phyloP scores from a whole-genome alignment of 2,329 filamentous ascomycete species.

The Penicillium sp. region DNA sequence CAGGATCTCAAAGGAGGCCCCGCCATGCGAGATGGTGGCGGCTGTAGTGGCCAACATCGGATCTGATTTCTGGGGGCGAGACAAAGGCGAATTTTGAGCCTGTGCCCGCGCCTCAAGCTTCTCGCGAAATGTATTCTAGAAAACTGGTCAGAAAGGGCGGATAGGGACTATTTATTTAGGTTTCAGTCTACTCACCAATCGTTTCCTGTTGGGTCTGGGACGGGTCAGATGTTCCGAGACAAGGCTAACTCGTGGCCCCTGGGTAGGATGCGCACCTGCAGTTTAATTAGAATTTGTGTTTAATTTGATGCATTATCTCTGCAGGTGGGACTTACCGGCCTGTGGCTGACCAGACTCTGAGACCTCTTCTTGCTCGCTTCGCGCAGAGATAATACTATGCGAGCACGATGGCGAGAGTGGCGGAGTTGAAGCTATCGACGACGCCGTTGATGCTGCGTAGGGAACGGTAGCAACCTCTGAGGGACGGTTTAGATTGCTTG shows the following conservation, averaged over 20 bases:
- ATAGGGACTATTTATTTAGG: slow-evolving; percentile 9
- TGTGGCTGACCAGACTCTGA: slow-evolving; percentile 13
- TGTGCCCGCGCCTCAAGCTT: slow-evolving; percentile 23
- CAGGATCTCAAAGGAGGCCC: slow-evolving; percentile 39
- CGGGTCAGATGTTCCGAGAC: slow-evolving; percentile 21
- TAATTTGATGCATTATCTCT: slow-evolving; percentile 2
- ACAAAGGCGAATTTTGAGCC: slow-evolving; percentile 16
- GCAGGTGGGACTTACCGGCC: not conserved
- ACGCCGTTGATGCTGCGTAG: slow-evolving; percentile 30
- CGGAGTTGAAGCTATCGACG: slow-evolving; percentile 31
- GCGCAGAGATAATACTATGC: slow-evolving; percentile 30
- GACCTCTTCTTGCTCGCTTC: slow-evolving; percentile 32
- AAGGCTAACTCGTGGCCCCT: slow-evolving; percentile 20
- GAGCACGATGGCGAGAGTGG: slow-evolving; percentile 42
- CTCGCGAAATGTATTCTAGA: slow-evolving; percentile 35
- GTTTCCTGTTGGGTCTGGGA: slow-evolving; percentile 25
- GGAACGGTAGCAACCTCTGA: slow-evolving; percentile 13
- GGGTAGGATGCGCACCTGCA: slow-evolving; percentile 14
- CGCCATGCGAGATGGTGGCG: slow-evolving; percentile 34
- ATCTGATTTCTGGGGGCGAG: slow-evolving; percentile 24
- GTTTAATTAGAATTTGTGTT: slow-evolving; percentile 1
- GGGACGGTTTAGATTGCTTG: slow-evolving; percentile 31
- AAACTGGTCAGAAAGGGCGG: slow-evolving; percentile 10
- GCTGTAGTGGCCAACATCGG: slow-evolving; percentile 29
- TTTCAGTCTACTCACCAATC: slow-evolving; percentile 25